A percentile compares a stretch with the other conserved stretches of the same genome.
Conservation (phyloP, 495 filamentous ascomycete genomes). For the Neurospora sp. region DNA sequence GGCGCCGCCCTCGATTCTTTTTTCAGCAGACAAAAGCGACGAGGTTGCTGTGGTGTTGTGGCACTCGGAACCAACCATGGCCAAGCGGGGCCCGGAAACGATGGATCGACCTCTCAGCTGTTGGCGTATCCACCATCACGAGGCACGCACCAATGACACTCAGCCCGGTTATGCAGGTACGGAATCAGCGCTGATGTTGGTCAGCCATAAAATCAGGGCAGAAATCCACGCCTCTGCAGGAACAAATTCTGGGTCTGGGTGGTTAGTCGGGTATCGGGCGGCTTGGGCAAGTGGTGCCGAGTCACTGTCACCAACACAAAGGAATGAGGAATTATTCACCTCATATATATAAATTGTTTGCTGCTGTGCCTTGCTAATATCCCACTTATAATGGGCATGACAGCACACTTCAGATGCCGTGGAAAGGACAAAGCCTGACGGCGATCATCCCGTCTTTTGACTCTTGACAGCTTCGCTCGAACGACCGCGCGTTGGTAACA, state of each 20-base stretch:
- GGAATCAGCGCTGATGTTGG: not conserved
- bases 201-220: not conserved
- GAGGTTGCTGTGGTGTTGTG: not conserved
- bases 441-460: not conserved
- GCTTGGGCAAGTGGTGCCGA: not conserved
- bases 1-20: not conserved
- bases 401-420: not conserved
- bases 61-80: not conserved
- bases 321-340: not conserved
- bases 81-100: not conserved
- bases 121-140: not conserved
- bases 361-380: not conserved
- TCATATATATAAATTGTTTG: not conserved
- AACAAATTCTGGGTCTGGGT: not conserved
- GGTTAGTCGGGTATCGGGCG: not conserved
- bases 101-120: not conserved
- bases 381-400: not conserved
- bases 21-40: not conserved
- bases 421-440: not conserved
- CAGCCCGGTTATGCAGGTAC: not conserved
- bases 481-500: not conserved
- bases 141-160: not conserved
- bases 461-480: not conserved
- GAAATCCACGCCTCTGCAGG: not conserved
- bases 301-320: not conserved